These are phyloP conservation scores for Aquilaria yunnanensis DNA, from an alignment of 345 rosid genomes.

Conservation along the genomic window DNA sequence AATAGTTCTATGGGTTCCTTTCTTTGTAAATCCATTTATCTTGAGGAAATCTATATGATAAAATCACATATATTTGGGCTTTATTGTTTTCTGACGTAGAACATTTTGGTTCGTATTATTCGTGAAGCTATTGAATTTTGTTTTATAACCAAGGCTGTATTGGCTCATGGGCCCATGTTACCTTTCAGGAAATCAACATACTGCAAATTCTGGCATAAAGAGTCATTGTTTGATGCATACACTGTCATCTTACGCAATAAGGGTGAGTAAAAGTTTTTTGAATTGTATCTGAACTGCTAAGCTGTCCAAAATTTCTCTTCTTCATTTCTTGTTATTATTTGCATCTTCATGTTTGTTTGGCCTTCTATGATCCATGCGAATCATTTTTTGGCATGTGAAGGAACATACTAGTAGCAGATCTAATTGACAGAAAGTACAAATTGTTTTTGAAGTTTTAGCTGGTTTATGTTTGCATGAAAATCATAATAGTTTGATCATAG, in stretches of 20 bases:
- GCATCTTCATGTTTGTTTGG: background rate
- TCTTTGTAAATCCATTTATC: background rate
- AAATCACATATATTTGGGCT: background rate
- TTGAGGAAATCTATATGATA: background rate
- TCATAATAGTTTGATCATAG: no score
- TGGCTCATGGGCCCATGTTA: background rate
- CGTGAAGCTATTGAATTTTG: background rate
- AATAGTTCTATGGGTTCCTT: background rate
- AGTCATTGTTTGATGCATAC: conserved; percentile 8
- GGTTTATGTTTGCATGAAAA: no score
- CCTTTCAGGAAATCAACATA: conserved; percentile 23
- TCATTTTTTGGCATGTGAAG: no score
- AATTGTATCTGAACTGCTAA: background rate
- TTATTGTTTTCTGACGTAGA: background rate
- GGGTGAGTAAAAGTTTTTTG: conserved; percentile 24
- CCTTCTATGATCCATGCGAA: background rate
- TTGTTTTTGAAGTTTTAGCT: no score
- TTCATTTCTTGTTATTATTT: background rate
- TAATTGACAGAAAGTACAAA: no score
- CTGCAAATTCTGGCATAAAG: conserved; percentile 16
- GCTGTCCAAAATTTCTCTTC: background rate
- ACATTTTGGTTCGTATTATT: no score
- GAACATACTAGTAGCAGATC: no score
- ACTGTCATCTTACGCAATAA: conserved; percentile 6
- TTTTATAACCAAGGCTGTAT: background rate